These are phyloP conservation scores for Lycium ferocissimum DNA, from an alignment of 257 asterid species.

Conservation along the genomic window DNA sequence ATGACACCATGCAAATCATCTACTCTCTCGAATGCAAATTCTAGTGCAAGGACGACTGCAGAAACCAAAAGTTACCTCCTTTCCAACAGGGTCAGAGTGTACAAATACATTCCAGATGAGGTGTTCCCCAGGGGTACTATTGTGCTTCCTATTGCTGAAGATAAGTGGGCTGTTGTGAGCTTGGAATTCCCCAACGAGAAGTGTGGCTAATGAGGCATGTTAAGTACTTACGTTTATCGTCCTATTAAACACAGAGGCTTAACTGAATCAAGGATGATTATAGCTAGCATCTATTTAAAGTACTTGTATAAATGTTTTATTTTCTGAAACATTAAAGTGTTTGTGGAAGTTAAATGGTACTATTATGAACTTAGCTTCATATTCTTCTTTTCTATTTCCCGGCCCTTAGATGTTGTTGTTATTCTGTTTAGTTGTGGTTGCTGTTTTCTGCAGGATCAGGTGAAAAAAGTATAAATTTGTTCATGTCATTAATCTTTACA, in stretches of 20 bases:
- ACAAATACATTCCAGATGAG: slow-evolving; percentile 48
- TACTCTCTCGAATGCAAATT: neutral
- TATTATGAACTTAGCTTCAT: neutral
- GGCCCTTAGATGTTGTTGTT: neutral
- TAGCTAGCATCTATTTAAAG: neutral
- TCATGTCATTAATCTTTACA: neutral
- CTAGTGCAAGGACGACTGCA: neutral
- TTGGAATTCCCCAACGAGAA: slow-evolving; percentile 48
- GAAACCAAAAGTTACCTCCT: slow-evolving; percentile 47
- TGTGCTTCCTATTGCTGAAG: slow-evolving; percentile 52
- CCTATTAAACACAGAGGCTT: neutral
- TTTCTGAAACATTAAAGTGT: neutral
- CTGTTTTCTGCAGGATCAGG: neutral
- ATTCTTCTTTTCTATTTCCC: neutral
- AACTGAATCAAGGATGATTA: slow-evolving; percentile 11
- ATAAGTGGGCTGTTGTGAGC: slow-evolving; percentile 48
- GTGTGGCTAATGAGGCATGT: slow-evolving; percentile 22
- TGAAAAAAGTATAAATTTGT: neutral
- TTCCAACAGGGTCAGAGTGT: slow-evolving; percentile 45
- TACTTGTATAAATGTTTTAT: neutral
- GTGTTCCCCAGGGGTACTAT: slow-evolving; percentile 43
- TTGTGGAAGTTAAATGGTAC: neutral
- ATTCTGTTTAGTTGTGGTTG: neutral
- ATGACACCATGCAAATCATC: neutral
- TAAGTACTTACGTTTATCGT: neutral